Conservation (phyloP, 2,329 filamentous ascomycete genomes). For the Botrytis elliptica region DNA sequence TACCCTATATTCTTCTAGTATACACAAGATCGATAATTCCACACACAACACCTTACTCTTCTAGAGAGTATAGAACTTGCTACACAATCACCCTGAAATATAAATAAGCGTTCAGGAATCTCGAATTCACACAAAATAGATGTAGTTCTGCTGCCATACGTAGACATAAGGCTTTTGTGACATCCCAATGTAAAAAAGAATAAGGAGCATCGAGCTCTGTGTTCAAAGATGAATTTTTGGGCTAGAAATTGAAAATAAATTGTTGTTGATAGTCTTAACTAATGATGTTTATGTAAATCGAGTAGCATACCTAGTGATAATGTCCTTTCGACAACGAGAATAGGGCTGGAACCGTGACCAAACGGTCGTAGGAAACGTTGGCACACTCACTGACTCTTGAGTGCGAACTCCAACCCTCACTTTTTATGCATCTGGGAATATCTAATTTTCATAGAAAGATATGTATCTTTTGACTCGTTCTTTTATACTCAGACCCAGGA, state of each 20-base stretch:
- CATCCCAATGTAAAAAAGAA: background rate
- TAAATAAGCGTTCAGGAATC: background rate
- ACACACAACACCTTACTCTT: background rate
- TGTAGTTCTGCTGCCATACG: background rate
- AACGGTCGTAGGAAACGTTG: background rate
- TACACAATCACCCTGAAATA: rapidly evolving
- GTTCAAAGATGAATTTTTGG: background rate
- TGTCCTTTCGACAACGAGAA: background rate
- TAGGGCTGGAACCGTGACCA: background rate
- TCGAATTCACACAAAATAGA: rapidly evolving
- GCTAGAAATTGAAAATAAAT: background rate
- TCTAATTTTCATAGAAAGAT: too few species aligned
- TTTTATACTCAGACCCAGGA: background rate
- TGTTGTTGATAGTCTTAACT: background rate
- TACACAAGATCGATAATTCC: background rate
- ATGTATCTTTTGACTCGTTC: background rate
- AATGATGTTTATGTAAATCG: background rate
- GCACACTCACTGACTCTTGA: background rate
- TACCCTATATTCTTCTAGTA: background rate
- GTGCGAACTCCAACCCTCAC: too few species aligned
- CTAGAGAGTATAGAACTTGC: rapidly evolving
- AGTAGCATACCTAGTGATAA: background rate
- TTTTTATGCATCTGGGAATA: too few species aligned
- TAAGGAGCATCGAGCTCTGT: background rate
- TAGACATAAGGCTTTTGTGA: too few species aligned